Evolutionary conservation across 2,329 filamentous ascomycete species (phyloP).

Genomic region (Madurella fahalii): DNA sequence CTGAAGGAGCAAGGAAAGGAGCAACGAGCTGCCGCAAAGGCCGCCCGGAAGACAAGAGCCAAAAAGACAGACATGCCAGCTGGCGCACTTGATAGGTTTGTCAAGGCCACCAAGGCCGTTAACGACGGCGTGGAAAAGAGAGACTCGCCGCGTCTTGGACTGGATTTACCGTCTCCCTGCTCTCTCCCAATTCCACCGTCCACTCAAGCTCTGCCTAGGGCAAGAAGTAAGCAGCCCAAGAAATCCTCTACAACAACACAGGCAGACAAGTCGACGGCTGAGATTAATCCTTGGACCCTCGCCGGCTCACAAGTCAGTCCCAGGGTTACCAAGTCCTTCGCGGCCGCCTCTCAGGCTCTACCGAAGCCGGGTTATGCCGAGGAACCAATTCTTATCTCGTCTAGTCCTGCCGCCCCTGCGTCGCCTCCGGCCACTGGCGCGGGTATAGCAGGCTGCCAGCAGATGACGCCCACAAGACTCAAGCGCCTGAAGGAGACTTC

Average conservation of each 20-base stretch:
- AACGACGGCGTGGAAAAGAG: constrained; percentile 2
- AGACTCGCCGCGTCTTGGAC: constrained; percentile 1
- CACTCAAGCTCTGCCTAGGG: background rate
- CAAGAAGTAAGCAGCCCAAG: constrained; percentile 30
- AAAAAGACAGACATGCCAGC: constrained; percentile 26
- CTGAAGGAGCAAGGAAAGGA: constrained; percentile 32
- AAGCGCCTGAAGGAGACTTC: background rate
- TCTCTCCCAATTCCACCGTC: background rate
- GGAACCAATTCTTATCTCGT: constrained; percentile 28
- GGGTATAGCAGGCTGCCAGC: background rate
- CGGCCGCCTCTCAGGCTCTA: constrained; percentile 4
- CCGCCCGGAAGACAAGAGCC: constrained; percentile 14
- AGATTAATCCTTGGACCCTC: constrained; percentile 39
- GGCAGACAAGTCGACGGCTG: constrained; percentile 24
- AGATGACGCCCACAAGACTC: constrained; percentile 1
- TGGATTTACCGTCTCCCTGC: constrained; percentile 1
- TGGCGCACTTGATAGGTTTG: constrained; percentile 37
- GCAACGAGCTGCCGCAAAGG: constrained; percentile 15
- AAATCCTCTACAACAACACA: constrained; percentile 12
- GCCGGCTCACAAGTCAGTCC: constrained; percentile 35
- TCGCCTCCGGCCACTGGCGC: constrained; percentile 3
- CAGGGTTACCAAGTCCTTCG: constrained; percentile 22
- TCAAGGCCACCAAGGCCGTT: constrained; percentile 35
- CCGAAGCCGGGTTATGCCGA: background rate
- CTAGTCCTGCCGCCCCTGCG: constrained; percentile 25